Evolutionary conservation across 305 asterid genomes (phyloP).

Genomic region (Plantago coronopus): DNA sequence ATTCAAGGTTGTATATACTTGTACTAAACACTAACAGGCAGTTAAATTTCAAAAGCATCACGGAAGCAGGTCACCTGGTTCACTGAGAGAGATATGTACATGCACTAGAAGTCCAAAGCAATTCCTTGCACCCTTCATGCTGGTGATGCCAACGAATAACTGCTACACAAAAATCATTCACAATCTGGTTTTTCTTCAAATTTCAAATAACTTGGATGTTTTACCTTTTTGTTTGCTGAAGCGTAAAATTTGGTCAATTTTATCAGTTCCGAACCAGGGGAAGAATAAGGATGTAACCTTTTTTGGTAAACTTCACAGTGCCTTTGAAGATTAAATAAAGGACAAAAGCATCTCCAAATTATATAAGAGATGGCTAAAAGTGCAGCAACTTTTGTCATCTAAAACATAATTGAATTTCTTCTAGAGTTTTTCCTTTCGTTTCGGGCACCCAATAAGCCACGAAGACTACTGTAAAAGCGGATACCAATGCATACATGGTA

Average conservation of each 20-base stretch:
- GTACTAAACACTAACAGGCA: too few relatives aligned
- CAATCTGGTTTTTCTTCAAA: neutral
- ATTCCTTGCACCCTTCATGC: constrained; percentile 58
- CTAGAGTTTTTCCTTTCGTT: constrained; percentile 83
- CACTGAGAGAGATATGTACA: constrained; percentile 66
- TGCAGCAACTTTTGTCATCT: constrained; percentile 33
- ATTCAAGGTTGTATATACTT: too few relatives aligned
- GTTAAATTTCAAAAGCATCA: constrained; percentile 50
- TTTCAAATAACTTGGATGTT: neutral
- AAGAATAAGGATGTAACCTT: constrained; percentile 11
- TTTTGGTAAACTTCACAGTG: constrained; percentile 7
- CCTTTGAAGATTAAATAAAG: neutral
- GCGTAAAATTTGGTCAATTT: neutral
- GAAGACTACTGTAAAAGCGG: constrained; percentile 55
- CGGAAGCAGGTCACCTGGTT: constrained; percentile 84
- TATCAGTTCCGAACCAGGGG: constrained; percentile 1
- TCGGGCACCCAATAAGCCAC: constrained; percentile 78
- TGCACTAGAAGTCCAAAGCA: constrained; percentile 59
- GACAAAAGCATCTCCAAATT: neutral
- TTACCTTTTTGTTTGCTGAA: neutral
- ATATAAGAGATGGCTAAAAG: constrained; percentile 1
- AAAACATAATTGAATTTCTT: constrained; percentile 67
- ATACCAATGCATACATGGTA: constrained; percentile 43
- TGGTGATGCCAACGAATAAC: constrained; percentile 24
- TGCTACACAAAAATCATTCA: neutral